Percentiles rank a stretch among this genome's conserved stretches.
phyloP scores from a whole-genome alignment of 257 asterid species.

The Jacaranda mimosifolia region DNA sequence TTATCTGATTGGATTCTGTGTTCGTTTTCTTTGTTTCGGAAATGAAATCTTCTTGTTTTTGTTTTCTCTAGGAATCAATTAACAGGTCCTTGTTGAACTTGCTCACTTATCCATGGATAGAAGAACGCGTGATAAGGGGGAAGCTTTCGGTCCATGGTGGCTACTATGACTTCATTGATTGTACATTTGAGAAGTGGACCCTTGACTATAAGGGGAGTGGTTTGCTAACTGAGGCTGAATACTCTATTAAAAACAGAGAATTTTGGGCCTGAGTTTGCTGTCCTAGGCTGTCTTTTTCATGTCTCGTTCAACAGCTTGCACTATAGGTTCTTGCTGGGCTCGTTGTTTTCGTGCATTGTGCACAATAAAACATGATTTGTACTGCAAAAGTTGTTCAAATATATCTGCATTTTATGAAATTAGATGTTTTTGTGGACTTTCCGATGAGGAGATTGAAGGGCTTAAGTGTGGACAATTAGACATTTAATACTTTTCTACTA shows the following conservation, averaged over 20 bases:
- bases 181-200: slow-evolving; percentile 95
- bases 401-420: neutral
- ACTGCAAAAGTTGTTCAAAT: neutral
- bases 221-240: slow-evolving; percentile 42
- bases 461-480: no score
- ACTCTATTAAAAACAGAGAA: slow-evolving; percentile 67
- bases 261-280: slow-evolving; percentile 68
- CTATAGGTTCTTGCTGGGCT: neutral
- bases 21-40: neutral
- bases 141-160: slow-evolving; percentile 84
- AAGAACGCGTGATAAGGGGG: slow-evolving; percentile 71
- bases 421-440: neutral
- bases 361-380: neutral
- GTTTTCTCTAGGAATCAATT: slow-evolving; percentile 75
- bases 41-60: neutral
- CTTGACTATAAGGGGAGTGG: slow-evolving; percentile 58
- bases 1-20: neutral
- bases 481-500: no score
- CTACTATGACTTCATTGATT: slow-evolving; percentile 85
- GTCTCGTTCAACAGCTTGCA: slow-evolving; percentile 12
- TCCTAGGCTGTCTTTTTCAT: slow-evolving; percentile 7
- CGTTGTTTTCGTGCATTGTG: slow-evolving; percentile 1
- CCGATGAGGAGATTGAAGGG: no score
- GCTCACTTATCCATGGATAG: slow-evolving; percentile 87
- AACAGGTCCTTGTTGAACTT: slow-evolving; percentile 82